phyloP scores from a whole-genome alignment of 805 yeast genomes.

The Zygosaccharomyces rouxii region DNA sequence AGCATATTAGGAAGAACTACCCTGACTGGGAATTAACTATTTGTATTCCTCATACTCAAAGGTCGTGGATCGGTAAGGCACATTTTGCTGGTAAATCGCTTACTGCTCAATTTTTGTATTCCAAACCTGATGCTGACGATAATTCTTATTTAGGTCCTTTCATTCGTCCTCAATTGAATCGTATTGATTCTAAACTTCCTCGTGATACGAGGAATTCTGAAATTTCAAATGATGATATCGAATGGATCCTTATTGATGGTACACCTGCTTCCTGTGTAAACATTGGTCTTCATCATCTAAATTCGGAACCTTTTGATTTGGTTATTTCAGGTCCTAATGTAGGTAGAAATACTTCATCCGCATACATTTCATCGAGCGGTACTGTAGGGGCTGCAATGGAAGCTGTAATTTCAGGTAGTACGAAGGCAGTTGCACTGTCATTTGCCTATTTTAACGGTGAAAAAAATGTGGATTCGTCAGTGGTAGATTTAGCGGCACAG shows the following conservation, averaged over 20 bases:
- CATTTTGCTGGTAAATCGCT: conserved; percentile 78
- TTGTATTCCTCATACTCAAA: conserved; percentile 73
- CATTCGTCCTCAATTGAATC: conserved; percentile 43
- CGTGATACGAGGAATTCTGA: conserved; percentile 17
- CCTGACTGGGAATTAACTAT: conserved; percentile 86
- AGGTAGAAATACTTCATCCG: conserved; percentile 86
- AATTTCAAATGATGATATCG: conserved; percentile 43
- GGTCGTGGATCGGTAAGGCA: conserved; percentile 98
- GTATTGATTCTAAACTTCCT: conserved; percentile 28
- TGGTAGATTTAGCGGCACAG: conserved; percentile 60
- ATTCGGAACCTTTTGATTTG: conserved; percentile 59
- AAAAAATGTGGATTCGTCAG: conserved; percentile 45
- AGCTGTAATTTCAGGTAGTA: conserved; percentile 64
- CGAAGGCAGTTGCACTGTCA: conserved; percentile 71
- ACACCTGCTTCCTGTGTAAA: conserved; percentile 97
- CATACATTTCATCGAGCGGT: conserved; percentile 87
- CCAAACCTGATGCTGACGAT: conserved; percentile 43
- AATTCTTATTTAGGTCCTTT: conserved; percentile 67
- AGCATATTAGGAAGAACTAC: conserved; percentile 47
- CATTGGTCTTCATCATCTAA: conserved; percentile 74
- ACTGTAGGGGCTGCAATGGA: conserved; percentile 98
- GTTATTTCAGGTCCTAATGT: conserved; percentile 94
- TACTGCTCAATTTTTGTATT: conserved; percentile 58
- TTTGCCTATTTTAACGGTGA: conserved; percentile 65
- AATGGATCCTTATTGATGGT: conserved; percentile 85